Evolutionary conservation across 2,329 filamentous ascomycete genomes (phyloP), one percentile per base, ranked within the genome.

Genomic region (Colletotrichum liaoningense): DNA sequence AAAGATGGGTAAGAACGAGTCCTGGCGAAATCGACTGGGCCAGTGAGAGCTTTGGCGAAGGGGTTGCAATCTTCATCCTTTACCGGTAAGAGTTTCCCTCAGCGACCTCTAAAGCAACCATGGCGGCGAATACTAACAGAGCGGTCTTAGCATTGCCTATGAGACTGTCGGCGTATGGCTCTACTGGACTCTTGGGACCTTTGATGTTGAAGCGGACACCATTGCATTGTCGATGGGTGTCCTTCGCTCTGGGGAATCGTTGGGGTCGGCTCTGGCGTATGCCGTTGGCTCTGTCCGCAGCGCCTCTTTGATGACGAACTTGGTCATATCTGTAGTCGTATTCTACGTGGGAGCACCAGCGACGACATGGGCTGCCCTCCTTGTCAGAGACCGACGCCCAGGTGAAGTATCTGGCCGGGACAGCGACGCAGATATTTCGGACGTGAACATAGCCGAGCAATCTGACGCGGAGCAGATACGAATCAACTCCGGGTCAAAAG

Each of bases 121-220:
- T 8, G 1, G 1, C 1, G 5, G 5, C 5, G 8, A 3, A n/a
- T 35, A 14, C 63, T 71, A 2, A 71, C 9, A 33, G 22, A 6
- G 16, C 3, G 16, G 1, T 7, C 1, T 22, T 5, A 72, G 69
- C 1, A 72, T 72, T 38, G 69, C 64, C 0, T 72, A 67, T 24
- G 69, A 72, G 35, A 72, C 57, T 14, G 49, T 72, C 6, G 63
- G 69, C 0, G 63, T 72, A 0, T 88, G 87, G 71, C 83, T 87
- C 0, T 88, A 88, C 78, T 88, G 86, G 86, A 77, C 87, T 14
- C 80, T 88, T 0, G 87, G 85, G 4, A 82, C 85, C 3, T 88
- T 88, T 77, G 86, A 87, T 69, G 81, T 87, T 67, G 86, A 88
- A 49, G 79, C 88, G 7, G 85, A 87, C 74, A 88, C 86, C 0